A percentile compares a stretch with the other conserved stretches of the same genome.
These are phyloP conservation scores for Arabidopsis hybrid DNA, from an alignment of 441 rosid genomes.

Conservation along the genomic window DNA sequence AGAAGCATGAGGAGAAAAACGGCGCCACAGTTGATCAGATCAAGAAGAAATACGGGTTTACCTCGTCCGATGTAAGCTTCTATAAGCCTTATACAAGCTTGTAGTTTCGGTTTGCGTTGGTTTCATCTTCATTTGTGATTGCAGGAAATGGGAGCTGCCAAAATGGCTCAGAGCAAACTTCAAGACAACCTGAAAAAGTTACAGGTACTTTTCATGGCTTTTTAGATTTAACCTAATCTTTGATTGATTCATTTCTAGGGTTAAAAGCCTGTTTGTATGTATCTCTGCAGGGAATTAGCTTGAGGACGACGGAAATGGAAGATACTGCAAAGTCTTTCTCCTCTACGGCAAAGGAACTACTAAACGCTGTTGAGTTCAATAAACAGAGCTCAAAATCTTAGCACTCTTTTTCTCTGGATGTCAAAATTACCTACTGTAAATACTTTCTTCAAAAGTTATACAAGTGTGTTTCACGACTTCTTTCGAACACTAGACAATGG, in stretches of 20 bases:
- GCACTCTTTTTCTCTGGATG: not conserved
- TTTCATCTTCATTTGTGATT: not conserved
- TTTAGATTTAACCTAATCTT: not conserved
- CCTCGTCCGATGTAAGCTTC: slow-evolving; percentile 64
- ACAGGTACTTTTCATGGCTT: slow-evolving; percentile 57
- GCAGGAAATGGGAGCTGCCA: slow-evolving; percentile 79
- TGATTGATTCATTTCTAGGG: not conserved
- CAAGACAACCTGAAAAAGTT: slow-evolving; percentile 73
- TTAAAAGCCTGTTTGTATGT: not conserved
- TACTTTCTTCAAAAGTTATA: slow-evolving; percentile 10
- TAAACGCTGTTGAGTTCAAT: slow-evolving; percentile 69
- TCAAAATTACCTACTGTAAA: slow-evolving; percentile 20
- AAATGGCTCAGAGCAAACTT: slow-evolving; percentile 87
- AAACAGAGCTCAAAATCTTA: slow-evolving; percentile 50
- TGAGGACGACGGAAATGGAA: slow-evolving; percentile 84
- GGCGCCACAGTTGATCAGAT: slow-evolving; percentile 73
- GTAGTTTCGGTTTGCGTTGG: not conserved
- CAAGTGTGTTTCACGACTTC: not conserved
- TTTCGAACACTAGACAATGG: not conserved
- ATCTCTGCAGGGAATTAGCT: slow-evolving; percentile 69
- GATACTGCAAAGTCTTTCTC: slow-evolving; percentile 89
- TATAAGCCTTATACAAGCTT: not conserved
- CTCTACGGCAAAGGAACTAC: slow-evolving; percentile 79
- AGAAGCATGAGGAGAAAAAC: slow-evolving; percentile 61
- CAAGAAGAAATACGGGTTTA: slow-evolving; percentile 89